Evolutionary conservation across 106 monocot species (phyloP).

Genomic region (Iris macrosiphon): DNA sequence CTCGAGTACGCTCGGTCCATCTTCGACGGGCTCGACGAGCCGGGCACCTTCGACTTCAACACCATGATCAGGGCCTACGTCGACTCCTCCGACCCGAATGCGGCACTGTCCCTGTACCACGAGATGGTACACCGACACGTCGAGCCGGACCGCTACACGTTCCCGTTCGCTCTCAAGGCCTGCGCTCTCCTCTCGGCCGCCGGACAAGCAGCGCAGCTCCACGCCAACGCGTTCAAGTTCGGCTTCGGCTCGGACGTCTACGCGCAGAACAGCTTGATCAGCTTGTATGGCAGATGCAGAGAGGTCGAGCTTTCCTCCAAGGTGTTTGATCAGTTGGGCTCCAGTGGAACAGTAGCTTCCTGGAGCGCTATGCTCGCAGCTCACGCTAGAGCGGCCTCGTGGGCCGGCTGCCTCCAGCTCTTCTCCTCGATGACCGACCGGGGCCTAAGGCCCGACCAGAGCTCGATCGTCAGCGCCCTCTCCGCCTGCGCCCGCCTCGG

Average conservation of each 20-base stretch:
- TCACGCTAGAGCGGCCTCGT: slow-evolving; percentile 26
- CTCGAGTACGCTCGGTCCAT: slow-evolving; percentile 59
- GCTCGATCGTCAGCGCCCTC: slow-evolving; percentile 43
- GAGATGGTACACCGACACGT: slow-evolving; percentile 38
- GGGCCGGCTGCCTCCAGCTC: slow-evolving; percentile 36
- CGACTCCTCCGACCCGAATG: slow-evolving; percentile 18
- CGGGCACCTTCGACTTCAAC: slow-evolving; percentile 57
- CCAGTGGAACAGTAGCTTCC: slow-evolving; percentile 37
- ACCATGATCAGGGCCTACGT: slow-evolving; percentile 58
- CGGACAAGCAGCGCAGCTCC: slow-evolving; percentile 45
- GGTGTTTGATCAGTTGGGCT: slow-evolving; percentile 47
- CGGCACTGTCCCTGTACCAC: slow-evolving; percentile 34
- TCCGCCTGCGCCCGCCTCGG: slow-evolving; percentile 54
- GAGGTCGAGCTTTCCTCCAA: slow-evolving; percentile 23
- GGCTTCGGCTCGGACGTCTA: slow-evolving; percentile 40
- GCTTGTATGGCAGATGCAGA: slow-evolving; percentile 68
- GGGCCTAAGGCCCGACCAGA: slow-evolving; percentile 45
- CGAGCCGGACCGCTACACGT: slow-evolving; percentile 60
- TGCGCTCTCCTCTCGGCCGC: slow-evolving; percentile 31
- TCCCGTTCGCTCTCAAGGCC: slow-evolving; percentile 71
- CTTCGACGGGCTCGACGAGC: slow-evolving; percentile 36
- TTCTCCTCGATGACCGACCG: slow-evolving; percentile 29
- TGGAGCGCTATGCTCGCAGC: slow-evolving; percentile 65
- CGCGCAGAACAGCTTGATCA: slow-evolving; percentile 66
- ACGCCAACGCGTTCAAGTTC: slow-evolving; percentile 42